Base-by-base conservation (phyloP, 441 rosid genomes). In the Sinapis alba region DNA sequence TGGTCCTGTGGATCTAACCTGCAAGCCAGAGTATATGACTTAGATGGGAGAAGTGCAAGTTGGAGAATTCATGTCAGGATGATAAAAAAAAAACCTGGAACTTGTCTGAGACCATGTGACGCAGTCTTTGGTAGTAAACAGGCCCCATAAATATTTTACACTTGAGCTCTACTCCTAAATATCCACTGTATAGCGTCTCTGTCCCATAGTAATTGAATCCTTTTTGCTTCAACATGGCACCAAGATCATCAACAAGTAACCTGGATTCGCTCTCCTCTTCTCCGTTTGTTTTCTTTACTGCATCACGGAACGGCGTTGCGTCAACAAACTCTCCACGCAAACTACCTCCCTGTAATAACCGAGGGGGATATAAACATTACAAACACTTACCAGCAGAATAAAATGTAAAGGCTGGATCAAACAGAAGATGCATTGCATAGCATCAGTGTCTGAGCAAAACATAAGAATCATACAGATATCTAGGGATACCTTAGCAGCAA, bases 81-180 rank as follows among this genome's bases (percentile, higher is more conserved):
- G 36, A 45, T 65, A 68, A 43, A 47, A 45, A 15, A 45, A 15
- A 45, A 59, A 86, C 99, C 97, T 92, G 99, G 80, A 88, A 93
- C 80, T 92, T 93, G 86, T 96, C 98, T 0, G 98, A 91, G 81
- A 96, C 99, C 99, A 93, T 96, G 83, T 96, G 99, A 41, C 97
- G 88, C 65, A 96, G 93, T 24, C 99, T 91, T 82, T 96, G 99
- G 83, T 96, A 96, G 82, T 96, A 96, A 70, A 92, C 97, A 51
- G 99, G 98, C 9, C 98, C 99, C 54, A 96, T 90, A 83, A 93
- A 96, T 64, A 96, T 93, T 79, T 93, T 98, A 68, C 94, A 93
- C 13, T 86, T 77, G 51, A 96, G 94, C 80, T 96, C 98, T 26
- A 90, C 84, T 82, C 98, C 99, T 83, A 93, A 88, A 66, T 83